These are phyloP conservation scores for Ascodesmis nigricans DNA, from an alignment of 495 filamentous ascomycete genomes.

Conservation along the genomic window DNA sequence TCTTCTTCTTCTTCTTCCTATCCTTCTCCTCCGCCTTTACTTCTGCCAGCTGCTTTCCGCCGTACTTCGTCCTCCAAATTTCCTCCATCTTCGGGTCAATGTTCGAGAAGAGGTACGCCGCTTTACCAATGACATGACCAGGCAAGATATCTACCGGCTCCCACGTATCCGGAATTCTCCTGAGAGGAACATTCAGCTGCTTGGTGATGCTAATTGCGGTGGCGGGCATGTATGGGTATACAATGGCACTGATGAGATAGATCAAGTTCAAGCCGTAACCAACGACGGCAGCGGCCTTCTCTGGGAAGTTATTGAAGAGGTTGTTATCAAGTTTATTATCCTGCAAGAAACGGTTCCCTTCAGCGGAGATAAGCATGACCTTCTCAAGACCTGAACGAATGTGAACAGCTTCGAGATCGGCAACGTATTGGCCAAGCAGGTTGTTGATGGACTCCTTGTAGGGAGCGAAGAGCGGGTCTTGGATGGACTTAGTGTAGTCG, in stretches of 20 bases:
- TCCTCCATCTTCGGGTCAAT: constrained; percentile 65
- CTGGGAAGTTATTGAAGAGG: constrained; percentile 47
- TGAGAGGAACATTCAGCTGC: constrained; percentile 45
- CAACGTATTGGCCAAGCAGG: constrained; percentile 44
- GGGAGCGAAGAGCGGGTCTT: constrained; percentile 28
- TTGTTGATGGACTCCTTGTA: constrained; percentile 42
- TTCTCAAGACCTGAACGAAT: constrained; percentile 51
- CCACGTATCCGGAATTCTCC: constrained; percentile 53
- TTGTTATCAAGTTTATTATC: constrained; percentile 64
- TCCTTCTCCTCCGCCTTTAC: constrained; percentile 40
- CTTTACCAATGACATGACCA: constrained; percentile 62
- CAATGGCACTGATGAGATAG: constrained; percentile 52
- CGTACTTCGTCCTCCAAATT: constrained; percentile 63
- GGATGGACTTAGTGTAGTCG: constrained; percentile 31
- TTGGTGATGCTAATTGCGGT: constrained; percentile 51
- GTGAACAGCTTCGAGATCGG: constrained; percentile 50
- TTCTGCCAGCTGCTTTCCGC: constrained; percentile 36
- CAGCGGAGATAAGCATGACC: constrained; percentile 44
- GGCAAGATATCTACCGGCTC: constrained; percentile 35
- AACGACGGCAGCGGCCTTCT: constrained; percentile 51
- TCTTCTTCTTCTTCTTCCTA: constrained; percentile 28
- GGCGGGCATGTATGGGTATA: constrained; percentile 66
- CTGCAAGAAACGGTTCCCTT: constrained; percentile 68
- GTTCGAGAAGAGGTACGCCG: constrained; percentile 58
- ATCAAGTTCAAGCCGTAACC: constrained; percentile 64